Base-by-base conservation (phyloP, 768 basidiomycete genomes). In the Agaricus blazei region DNA sequence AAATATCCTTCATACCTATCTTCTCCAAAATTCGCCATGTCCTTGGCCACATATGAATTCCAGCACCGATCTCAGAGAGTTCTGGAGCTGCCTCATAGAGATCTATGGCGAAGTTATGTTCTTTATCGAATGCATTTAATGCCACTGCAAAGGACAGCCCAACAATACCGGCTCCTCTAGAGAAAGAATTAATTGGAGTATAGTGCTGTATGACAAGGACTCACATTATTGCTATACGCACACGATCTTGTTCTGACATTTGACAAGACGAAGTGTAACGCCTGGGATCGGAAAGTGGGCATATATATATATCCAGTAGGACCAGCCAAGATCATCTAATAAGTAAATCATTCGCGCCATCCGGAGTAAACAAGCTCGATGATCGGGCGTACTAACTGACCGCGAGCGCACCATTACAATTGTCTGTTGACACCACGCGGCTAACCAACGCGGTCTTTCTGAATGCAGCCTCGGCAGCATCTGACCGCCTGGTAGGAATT, bases 31-130 rank as follows among this genome's bases (percentile, higher is more conserved):
- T 60, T 34, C 60, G 52, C 57, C 52, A 56, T 12, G 56, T 59
- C 43, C 61, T 48, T 4, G 69, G 29, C 68, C 70, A 77, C 3
- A 77, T 58, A 3, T 63, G 66, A 44, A 80, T 71, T 1, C 77
- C 77, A 15, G 76, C 76, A 7, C 78, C 77, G 34, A 75, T 64
- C 41, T 75, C 72, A 2, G 69, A 68, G 41, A 79, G 68, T n/a
- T 61, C 60, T 0, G 71, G 59, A 1, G 75, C 66, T 8, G 72
- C 67, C 51, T 80, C 78, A 58, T 74, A 79, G 12, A 79, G 55
- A 15, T 72, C 68, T 7, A 79, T 62, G 0, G 69, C 64, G 9
- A 70, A 57, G 1, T 56, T 60, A 45, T 58, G 54, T 45, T 63
- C 57, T 29, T 45, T 56, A 47, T 62, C 54, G 26, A 59, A 57